phyloP scores from a whole-genome alignment of 306 rosid genomes.

The Mimosa bimucronata region DNA sequence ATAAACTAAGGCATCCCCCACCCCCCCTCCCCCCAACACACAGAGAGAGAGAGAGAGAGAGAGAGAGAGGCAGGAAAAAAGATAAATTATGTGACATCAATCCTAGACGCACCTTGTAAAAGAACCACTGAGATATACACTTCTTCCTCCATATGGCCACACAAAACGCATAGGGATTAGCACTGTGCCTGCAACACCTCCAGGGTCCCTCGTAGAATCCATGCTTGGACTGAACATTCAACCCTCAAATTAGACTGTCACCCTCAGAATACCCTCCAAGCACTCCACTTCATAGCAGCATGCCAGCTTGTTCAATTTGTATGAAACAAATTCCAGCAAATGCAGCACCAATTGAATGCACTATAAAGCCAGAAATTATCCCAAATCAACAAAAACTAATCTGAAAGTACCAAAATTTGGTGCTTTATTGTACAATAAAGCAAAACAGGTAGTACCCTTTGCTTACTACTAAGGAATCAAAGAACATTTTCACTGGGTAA shows the following conservation, averaged over 20 bases:
- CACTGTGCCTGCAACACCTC: conserved; percentile 60
- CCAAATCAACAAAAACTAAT: conserved; percentile 22
- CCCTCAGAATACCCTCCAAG: conserved; percentile 47
- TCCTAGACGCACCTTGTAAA: conserved; percentile 67
- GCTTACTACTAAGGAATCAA: conserved; percentile 23
- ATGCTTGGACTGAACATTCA: conserved; percentile 63
- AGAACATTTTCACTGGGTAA: conserved; percentile 19
- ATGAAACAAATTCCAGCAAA: conserved; percentile 45
- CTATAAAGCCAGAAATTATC: conserved; percentile 27
- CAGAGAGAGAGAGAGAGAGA: no score
- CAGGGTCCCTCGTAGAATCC: conserved; percentile 64
- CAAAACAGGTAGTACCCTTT: conserved; percentile 25
- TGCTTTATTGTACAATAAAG: conserved; percentile 27
- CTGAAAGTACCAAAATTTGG: conserved; percentile 29
- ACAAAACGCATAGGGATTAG: conserved; percentile 87
- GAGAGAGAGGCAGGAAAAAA: neutral
- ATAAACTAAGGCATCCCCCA: conserved; percentile 20
- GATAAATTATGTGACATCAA: conserved; percentile 3
- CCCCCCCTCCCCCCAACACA: no score
- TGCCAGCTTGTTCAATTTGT: conserved; percentile 41
- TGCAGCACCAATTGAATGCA: conserved; percentile 45
- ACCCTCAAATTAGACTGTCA: conserved; percentile 42
- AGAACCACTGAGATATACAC: conserved; percentile 83
- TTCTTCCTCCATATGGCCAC: conserved; percentile 93
- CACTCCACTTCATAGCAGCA: conserved; percentile 45